Evolutionary conservation across 2,329 filamentous ascomycete species (phyloP).

Genomic region (Botrytis paeoniae): DNA sequence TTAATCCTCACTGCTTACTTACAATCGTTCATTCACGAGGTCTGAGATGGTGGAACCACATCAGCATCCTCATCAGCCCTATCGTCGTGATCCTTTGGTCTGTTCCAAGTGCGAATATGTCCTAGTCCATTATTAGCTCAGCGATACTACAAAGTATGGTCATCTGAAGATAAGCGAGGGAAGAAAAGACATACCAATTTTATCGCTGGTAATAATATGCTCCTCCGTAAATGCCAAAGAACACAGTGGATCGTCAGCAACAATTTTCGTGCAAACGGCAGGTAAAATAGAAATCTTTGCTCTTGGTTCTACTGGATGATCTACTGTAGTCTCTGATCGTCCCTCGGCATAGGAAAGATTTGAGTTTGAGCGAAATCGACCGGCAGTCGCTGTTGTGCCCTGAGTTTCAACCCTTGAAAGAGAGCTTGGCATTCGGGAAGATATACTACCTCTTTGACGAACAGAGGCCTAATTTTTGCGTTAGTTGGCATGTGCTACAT

Average conservation of each 20-base stretch:
- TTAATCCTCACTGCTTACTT: neutral
- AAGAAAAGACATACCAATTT: conserved; percentile 65
- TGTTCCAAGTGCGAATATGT: conserved; percentile 33
- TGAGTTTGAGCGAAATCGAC: conserved; percentile 68
- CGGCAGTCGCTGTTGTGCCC: conserved; percentile 48
- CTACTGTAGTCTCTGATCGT: conserved; percentile 58
- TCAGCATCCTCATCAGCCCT: conserved; percentile 9
- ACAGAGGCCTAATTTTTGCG: conserved; percentile 47
- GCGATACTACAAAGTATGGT: neutral
- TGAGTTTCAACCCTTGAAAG: conserved; percentile 60
- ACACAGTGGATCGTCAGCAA: conserved; percentile 82
- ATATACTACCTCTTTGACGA: conserved; percentile 51
- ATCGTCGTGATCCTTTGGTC: conserved; percentile 26
- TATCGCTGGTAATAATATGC: conserved; percentile 87
- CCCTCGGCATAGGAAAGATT: conserved; percentile 51
- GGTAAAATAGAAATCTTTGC: conserved; percentile 81
- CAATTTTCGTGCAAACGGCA: conserved; percentile 70
- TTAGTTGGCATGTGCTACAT: conserved; percentile 15
- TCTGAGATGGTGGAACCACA: conserved; percentile 3
- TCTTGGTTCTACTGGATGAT: conserved; percentile 82
- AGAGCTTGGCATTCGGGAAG: conserved; percentile 47
- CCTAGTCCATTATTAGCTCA: conserved; percentile 20
- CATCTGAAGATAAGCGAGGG: neutral
- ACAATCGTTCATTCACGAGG: neutral
- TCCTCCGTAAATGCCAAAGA: conserved; percentile 95